Evolutionary conservation across 257 asterid genomes (phyloP).

Genomic region (Cruciata laevipes): DNA sequence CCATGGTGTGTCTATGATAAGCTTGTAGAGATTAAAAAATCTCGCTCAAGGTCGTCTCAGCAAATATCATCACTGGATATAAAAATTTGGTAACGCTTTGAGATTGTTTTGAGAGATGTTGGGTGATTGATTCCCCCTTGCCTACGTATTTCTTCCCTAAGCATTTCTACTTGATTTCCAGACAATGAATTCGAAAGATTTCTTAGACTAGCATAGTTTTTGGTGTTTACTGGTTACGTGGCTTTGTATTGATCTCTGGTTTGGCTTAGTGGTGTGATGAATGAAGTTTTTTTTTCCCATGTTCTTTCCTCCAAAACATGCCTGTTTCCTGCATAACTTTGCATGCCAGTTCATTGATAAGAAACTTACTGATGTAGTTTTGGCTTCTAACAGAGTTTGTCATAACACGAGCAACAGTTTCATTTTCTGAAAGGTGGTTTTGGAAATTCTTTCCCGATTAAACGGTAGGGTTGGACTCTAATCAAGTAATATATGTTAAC

Average conservation of each 20-base stretch:
- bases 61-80: slow-evolving; percentile 20
- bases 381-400: no score
- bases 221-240: neutral
- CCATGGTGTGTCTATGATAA: slow-evolving; percentile 83
- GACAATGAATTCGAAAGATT: neutral
- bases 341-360: no score
- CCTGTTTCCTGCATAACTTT: no score
- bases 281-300: neutral
- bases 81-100: slow-evolving; percentile 17
- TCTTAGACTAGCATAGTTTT: neutral
- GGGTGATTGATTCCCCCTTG: no score
- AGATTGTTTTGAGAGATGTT: neutral
- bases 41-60: slow-evolving; percentile 13
- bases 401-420: no score
- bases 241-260: neutral
- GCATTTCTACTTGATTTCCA: neutral
- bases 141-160: no score
- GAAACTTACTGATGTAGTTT: no score
- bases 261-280: neutral
- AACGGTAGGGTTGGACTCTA: no score
- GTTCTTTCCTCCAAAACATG: no score
- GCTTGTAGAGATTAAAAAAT: slow-evolving; percentile 53
- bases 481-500: no score
- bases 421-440: no score
- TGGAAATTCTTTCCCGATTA: no score